These are phyloP conservation scores for Casuarina cunninghamiana DNA, from an alignment of 306 rosid genomes.

Conservation along the genomic window DNA sequence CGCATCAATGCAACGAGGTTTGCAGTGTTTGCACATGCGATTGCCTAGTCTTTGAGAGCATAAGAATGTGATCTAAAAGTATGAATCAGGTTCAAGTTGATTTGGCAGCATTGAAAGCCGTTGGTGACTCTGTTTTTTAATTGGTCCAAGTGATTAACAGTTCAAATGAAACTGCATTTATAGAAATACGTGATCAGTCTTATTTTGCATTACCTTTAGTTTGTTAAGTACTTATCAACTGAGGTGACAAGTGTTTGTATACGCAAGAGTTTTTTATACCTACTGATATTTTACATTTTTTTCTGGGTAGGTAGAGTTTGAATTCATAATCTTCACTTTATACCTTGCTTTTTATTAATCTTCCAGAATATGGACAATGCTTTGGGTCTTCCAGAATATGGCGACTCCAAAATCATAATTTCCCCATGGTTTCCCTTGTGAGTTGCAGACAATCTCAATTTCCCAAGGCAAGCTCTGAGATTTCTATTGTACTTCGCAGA, in stretches of 20 bases:
- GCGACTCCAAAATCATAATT: slow-evolving; percentile 16
- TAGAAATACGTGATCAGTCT: not conserved
- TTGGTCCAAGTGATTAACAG: not conserved
- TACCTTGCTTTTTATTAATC: not conserved
- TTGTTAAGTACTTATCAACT: not conserved
- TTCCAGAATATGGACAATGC: not conserved
- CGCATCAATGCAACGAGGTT: not conserved
- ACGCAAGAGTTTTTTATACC: not conserved
- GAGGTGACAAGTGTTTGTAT: not conserved
- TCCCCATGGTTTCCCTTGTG: slow-evolving; percentile 19
- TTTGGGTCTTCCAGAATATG: slow-evolving; percentile 4
- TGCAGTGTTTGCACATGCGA: not conserved
- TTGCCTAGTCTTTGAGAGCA: not conserved
- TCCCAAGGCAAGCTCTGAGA: slow-evolving; percentile 45
- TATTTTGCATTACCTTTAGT: not conserved
- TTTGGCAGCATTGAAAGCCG: not conserved
- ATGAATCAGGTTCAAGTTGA: not conserved
- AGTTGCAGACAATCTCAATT: slow-evolving; percentile 44
- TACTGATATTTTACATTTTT: not conserved
- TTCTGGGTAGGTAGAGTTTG: not conserved
- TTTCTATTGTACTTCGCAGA: slow-evolving; percentile 68
- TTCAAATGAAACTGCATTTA: not conserved
- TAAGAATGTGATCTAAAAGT: not conserved
- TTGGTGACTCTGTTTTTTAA: not conserved
- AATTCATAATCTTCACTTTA: slow-evolving; percentile 1